A percentile compares a stretch with the other conserved stretches of the same genome.
phyloP scores from a whole-genome alignment of 257 asterid genomes.

The Jacaranda copaia region DNA sequence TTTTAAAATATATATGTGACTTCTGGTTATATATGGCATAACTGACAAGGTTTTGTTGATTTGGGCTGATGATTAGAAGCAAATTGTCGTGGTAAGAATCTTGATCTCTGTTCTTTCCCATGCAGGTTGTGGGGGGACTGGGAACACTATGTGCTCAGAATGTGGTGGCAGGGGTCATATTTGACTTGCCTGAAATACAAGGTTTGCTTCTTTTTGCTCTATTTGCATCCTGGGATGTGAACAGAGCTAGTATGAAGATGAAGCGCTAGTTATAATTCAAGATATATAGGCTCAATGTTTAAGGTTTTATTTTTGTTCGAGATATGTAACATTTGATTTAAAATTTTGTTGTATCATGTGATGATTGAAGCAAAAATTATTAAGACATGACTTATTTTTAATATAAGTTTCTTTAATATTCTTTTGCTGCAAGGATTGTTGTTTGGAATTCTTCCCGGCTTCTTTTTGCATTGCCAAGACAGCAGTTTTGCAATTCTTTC shows the following conservation, averaged over 20 bases:
- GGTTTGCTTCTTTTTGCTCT: conserved; percentile 29
- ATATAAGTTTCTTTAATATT: neutral
- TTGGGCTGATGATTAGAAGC: neutral
- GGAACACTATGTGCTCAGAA: conserved; percentile 61
- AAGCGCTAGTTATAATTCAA: neutral
- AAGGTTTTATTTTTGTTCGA: too few relatives aligned
- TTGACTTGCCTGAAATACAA: conserved; percentile 30
- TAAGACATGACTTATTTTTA: neutral
- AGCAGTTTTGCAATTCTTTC: neutral
- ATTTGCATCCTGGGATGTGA: conserved; percentile 24
- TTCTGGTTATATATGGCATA: neutral
- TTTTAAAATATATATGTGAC: conserved; percentile 5
- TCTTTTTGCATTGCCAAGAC: neutral
- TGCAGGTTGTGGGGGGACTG: conserved; percentile 76
- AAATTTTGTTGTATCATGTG: neutral
- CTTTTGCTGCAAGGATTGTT: neutral
- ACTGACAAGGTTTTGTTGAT: neutral
- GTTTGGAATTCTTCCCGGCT: neutral
- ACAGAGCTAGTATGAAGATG: neutral
- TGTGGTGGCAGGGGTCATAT: conserved; percentile 74
- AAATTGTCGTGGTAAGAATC: neutral
- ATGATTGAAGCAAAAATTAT: neutral
- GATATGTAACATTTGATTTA: neutral
- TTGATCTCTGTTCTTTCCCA: neutral
- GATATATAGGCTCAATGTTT: neutral